Evolutionary conservation across 2,329 filamentous ascomycete genomes (phyloP).

Genomic region (Ophidiomyces ophidiicola): DNA sequence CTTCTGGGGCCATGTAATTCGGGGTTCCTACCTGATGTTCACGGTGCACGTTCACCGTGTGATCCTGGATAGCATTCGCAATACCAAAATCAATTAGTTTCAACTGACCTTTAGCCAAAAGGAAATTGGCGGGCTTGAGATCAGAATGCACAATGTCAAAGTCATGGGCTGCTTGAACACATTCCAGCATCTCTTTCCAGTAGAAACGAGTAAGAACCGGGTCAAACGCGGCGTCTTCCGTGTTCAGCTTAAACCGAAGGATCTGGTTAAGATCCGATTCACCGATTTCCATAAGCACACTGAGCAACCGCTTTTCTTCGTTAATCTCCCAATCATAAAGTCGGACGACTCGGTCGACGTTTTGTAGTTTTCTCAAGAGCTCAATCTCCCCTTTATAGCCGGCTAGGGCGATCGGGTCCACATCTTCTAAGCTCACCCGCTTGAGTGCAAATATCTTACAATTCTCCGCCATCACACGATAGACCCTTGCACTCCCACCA

Average conservation of each 20-base stretch:
- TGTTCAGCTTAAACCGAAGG: slow-evolving; percentile 59
- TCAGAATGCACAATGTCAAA: slow-evolving; percentile 93
- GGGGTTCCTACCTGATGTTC: slow-evolving; percentile 92
- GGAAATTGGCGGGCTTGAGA: slow-evolving; percentile 92
- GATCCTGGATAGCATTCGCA: slow-evolving; percentile 91
- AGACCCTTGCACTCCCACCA: slow-evolving; percentile 88
- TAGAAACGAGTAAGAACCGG: slow-evolving; percentile 89
- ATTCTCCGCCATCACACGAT: slow-evolving; percentile 93
- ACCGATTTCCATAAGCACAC: slow-evolving; percentile 91
- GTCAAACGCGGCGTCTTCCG: slow-evolving; percentile 65
- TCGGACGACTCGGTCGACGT: slow-evolving; percentile 80
- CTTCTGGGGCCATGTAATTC: slow-evolving; percentile 98
- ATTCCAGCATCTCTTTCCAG: slow-evolving; percentile 99
- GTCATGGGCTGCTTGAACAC: slow-evolving; percentile 76
- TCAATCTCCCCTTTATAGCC: slow-evolving; percentile 96
- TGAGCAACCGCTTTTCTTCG: slow-evolving; percentile 76
- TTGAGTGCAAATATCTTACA: slow-evolving; percentile 92
- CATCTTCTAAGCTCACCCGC: slow-evolving; percentile 77
- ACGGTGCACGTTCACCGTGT: slow-evolving; percentile 94
- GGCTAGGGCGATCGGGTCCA: slow-evolving; percentile 68
- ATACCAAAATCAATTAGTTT: slow-evolving; percentile 99
- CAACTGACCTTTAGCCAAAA: slow-evolving; percentile 75
- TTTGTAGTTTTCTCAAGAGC: slow-evolving; percentile 65
- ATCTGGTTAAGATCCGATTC: slow-evolving; percentile 87
- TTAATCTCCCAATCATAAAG: slow-evolving; percentile 91